Conservation (phyloP, 345 rosid genomes). For the Excoecaria agallocha region DNA sequence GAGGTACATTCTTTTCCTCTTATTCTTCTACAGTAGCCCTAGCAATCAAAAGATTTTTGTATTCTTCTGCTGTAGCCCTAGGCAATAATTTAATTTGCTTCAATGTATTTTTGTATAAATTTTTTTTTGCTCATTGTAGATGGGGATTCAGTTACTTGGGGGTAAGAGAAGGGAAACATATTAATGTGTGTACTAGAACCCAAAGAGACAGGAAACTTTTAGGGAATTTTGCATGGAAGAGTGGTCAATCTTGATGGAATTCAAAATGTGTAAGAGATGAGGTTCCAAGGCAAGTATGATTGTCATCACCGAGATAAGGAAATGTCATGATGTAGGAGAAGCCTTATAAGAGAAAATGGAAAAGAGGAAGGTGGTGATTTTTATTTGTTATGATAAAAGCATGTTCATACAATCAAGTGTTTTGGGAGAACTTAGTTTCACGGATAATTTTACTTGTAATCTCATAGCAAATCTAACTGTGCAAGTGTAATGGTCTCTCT, state of each 20-base stretch:
- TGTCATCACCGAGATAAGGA: too few relatives aligned
- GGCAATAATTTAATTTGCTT: background rate
- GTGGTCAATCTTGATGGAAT: background rate
- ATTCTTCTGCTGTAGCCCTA: background rate
- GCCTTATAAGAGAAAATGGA: too few relatives aligned
- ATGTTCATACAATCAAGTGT: too few relatives aligned
- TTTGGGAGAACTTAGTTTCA: background rate
- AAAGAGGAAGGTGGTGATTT: too few relatives aligned
- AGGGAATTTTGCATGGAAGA: background rate
- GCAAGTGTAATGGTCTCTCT: background rate
- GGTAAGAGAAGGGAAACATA: background rate
- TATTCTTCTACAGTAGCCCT: background rate
- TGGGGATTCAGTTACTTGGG: background rate
- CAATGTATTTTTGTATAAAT: background rate
- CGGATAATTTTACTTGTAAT: background rate
- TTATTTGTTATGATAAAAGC: too few relatives aligned
- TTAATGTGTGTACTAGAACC: background rate
- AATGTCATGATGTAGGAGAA: too few relatives aligned
- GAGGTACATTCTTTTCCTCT: conserved; percentile 50
- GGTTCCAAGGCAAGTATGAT: too few relatives aligned
- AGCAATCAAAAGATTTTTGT: background rate
- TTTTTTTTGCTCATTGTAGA: background rate
- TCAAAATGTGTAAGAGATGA: background rate
- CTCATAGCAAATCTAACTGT: background rate
- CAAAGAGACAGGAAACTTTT: background rate